Evolutionary conservation across 1,284 basidiomycete genomes (phyloP), one percentile per base, ranked within the genome.

Genomic region (Heliocybe sulcata): DNA sequence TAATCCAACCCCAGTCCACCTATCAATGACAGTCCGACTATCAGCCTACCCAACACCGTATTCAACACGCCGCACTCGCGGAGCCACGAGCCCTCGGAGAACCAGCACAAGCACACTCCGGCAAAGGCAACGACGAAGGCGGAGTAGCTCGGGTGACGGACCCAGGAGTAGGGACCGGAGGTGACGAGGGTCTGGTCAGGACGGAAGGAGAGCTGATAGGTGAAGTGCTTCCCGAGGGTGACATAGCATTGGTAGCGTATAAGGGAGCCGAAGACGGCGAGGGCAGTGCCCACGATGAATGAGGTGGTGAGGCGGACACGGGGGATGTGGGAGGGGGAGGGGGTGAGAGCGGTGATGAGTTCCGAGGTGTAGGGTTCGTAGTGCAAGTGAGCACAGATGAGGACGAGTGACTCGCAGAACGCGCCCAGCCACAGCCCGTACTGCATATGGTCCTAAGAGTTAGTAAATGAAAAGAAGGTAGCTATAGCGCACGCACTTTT

Each of bases 141-240:
- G 0, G 59, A 60, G 49, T 70, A 72, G 33, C 61, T 55, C 0
- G 68, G 68, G 35, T 72, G 68, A 16, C 68, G 67, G 1, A 70
- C 64, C 51, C 63, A 42, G 26, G 60, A 53, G 45, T 70, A 70
- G 2, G 68, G 70, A 0, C 68, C 68, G 1, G 58, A 51, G 0
- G 68, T 71, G 38, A 71, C 47, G 11, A 69, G 64, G 23, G 38
- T 10, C 53, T 69, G 68, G 2, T 64, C 57, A 26, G 59, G 56
- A 3, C 62, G 60, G 1, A 71, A n/a, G 19, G 61, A 58, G 2
- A 71, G 62, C 1, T 69, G 52, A 47, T 67, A 64, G 2, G 68
- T 69, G 54, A 69, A 69, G 51, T 65, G 55, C 10, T 55, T 61
- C 2, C 69, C 70, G 35, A 69, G 56, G 16, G 57, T 45, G 19